Evolutionary conservation across 1,284 basidiomycete genomes (phyloP).

Genomic region (Moesziomyces sp.): DNA sequence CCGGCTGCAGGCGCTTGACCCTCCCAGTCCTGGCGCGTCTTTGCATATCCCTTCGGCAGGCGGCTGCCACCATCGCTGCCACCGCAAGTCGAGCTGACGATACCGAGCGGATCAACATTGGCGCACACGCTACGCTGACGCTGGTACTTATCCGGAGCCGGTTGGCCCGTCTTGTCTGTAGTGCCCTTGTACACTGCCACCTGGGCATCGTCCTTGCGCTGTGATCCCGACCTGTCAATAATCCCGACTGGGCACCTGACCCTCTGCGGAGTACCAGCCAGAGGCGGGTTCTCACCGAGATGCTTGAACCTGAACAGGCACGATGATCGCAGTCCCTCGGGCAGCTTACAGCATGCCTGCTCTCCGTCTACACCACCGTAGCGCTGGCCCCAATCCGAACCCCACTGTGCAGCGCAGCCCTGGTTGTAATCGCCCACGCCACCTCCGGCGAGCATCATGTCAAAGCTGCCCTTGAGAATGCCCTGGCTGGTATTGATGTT

Average conservation of each 20-base stretch:
- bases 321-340: slow-evolving; percentile 22
- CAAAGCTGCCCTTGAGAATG: slow-evolving; percentile 23
- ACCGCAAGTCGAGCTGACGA: slow-evolving; percentile 36
- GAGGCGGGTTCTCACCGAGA: slow-evolving; percentile 27
- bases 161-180: slow-evolving; percentile 28
- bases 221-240: slow-evolving; percentile 32
- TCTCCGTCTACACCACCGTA: slow-evolving; percentile 28
- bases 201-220: slow-evolving; percentile 31
- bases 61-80: slow-evolving; percentile 17
- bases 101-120: slow-evolving; percentile 31
- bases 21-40: slow-evolving; percentile 17
- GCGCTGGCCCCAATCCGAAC: slow-evolving; percentile 16
- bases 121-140: slow-evolving; percentile 32
- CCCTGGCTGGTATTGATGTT: slow-evolving; percentile 38
- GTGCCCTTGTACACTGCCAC: slow-evolving; percentile 12
- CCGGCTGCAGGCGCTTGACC: neutral
- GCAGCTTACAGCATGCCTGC: slow-evolving; percentile 28
- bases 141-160: slow-evolving; percentile 33
- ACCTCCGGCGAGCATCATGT: slow-evolving; percentile 34
- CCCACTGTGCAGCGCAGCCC: slow-evolving; percentile 37
- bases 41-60: slow-evolving; percentile 15
- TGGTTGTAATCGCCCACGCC: slow-evolving; percentile 31
- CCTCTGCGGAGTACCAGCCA: slow-evolving; percentile 20
- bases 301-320: slow-evolving; percentile 30
- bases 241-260: slow-evolving; percentile 30